phyloP scores from a whole-genome alignment of 176 grass and related monocot genomes.

The Tuctoria greenei region DNA sequence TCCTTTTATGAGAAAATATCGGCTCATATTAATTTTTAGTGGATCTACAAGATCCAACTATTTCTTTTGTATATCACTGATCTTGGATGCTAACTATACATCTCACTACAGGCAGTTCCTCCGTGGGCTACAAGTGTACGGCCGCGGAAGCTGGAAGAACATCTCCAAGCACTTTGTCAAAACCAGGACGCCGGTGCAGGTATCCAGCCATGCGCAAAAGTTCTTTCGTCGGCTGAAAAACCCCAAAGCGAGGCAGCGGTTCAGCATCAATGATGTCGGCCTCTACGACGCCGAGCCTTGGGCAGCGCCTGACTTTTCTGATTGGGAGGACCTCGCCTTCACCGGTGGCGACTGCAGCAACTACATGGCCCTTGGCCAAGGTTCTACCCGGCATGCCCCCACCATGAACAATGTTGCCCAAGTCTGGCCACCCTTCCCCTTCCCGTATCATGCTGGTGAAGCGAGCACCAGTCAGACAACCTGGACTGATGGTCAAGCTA shows the following conservation, averaged over 20 bases:
- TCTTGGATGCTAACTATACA: not conserved
- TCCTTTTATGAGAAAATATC: not conserved
- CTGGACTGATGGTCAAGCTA: not conserved
- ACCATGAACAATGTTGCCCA: not conserved
- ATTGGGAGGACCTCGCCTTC: not conserved
- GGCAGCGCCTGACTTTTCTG: not conserved
- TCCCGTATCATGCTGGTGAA: not conserved
- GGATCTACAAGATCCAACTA: not conserved
- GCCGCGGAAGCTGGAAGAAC: slow-evolving; percentile 26
- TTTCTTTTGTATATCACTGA: not conserved
- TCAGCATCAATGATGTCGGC: slow-evolving; percentile 24
- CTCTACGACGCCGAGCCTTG: slow-evolving; percentile 3
- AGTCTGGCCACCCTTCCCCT: not conserved
- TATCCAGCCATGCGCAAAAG: slow-evolving; percentile 42
- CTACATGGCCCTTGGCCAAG: not conserved
- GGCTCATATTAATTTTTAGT: not conserved
- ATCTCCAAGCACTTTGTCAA: slow-evolving; percentile 35
- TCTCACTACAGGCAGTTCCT: slow-evolving; percentile 17
- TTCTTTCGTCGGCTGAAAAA: slow-evolving; percentile 8
- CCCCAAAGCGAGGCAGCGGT: not conserved
- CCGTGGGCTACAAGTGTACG: not conserved
- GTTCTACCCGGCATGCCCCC: not conserved
- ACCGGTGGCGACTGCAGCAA: not conserved
- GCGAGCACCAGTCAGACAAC: not conserved
- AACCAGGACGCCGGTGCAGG: slow-evolving; percentile 9